phyloP scores from a whole-genome alignment of 108 stramenopile genomes.

The Nitzschia sp. region DNA sequence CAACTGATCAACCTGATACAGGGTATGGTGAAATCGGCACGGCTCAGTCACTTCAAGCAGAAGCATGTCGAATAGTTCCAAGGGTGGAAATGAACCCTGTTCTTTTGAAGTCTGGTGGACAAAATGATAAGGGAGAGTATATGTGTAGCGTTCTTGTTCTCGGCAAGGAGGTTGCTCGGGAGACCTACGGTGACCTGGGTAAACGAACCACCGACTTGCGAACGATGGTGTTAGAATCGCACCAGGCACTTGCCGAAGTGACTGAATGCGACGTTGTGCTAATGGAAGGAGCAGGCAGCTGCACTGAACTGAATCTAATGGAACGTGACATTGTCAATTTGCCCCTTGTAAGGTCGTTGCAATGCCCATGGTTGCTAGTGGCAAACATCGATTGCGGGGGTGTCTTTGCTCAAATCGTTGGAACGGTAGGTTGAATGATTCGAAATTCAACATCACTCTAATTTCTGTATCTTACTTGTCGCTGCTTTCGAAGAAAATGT shows the following conservation, averaged over 20 bases:
- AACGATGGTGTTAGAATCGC: constrained; percentile 31
- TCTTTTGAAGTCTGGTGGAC: constrained; percentile 31
- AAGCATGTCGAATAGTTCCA: constrained; percentile 41
- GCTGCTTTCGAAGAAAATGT: too few relatives aligned
- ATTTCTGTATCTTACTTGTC: too few relatives aligned
- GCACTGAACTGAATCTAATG: constrained; percentile 43
- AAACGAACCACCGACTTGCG: constrained; percentile 18
- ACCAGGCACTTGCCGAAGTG: constrained; percentile 21
- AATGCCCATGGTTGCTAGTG: constrained; percentile 47
- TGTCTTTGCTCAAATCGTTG: constrained; percentile 49
- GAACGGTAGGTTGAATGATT: too few relatives aligned
- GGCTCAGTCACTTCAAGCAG: constrained; percentile 43
- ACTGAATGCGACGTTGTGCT: constrained; percentile 40
- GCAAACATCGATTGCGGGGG: constrained; percentile 45
- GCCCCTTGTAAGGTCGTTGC: constrained; percentile 33
- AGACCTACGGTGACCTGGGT: constrained; percentile 30
- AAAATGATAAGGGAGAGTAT: constrained; percentile 25
- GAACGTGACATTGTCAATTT: constrained; percentile 48
- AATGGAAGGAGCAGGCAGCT: constrained; percentile 41
- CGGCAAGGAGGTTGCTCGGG: constrained; percentile 34
- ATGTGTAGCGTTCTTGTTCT: constrained; percentile 31
- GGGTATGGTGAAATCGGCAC: constrained; percentile 39
- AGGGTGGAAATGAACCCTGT: constrained; percentile 51
- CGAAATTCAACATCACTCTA: too few relatives aligned
- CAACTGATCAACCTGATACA: background rate